Conservation (phyloP, 306 rosid species). For the Acacia acuminata region DNA sequence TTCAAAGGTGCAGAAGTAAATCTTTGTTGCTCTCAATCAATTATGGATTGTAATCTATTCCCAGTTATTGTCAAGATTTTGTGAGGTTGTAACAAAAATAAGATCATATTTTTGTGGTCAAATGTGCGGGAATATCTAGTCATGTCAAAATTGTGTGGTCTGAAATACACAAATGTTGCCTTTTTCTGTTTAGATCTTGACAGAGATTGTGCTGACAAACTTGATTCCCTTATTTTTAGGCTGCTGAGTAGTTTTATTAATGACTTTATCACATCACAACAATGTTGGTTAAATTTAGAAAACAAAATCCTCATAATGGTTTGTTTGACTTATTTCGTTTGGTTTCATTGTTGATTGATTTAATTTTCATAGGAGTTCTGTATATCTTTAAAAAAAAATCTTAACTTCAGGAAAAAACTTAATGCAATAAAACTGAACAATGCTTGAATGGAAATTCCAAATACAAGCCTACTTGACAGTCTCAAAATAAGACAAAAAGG, state of each 20-base stretch:
- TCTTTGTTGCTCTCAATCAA: neutral
- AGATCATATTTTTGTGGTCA: neutral
- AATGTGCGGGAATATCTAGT: neutral
- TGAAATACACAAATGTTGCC: neutral
- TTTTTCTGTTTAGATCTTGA: neutral
- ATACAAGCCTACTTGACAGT: too few species aligned
- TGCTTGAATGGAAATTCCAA: too few species aligned
- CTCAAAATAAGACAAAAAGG: too few species aligned
- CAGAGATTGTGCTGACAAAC: neutral
- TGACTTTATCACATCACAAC: neutral
- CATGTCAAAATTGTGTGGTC: neutral
- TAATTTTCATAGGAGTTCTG: neutral
- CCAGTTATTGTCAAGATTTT: neutral
- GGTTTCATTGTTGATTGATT: neutral
- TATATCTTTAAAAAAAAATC: neutral
- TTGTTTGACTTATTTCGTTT: neutral
- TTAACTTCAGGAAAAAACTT: too few species aligned
- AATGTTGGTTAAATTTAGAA: neutral
- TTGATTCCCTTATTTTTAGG: neutral
- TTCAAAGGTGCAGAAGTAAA: slow-evolving; percentile 50
- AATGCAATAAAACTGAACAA: too few species aligned
- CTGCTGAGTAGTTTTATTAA: too few species aligned
- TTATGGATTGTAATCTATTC: neutral
- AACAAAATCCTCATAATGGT: neutral
- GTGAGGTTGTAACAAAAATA: neutral